Evolutionary conservation across 306 rosid species (phyloP).

Genomic region (Casuarina glauca): DNA sequence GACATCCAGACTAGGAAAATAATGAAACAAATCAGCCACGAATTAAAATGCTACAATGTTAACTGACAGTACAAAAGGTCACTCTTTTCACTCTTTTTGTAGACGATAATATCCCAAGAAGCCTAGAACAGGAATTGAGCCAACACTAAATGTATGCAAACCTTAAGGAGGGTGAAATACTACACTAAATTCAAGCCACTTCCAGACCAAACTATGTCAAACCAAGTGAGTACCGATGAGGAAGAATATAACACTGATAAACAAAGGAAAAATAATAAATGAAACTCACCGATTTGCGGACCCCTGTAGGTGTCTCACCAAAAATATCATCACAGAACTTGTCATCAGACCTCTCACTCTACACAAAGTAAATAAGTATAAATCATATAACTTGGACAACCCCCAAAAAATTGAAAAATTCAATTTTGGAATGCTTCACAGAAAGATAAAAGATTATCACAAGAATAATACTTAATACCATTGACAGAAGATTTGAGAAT

Average conservation of each 20-base stretch:
- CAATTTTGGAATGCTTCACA: background rate
- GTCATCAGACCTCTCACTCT: slow-evolving; percentile 86
- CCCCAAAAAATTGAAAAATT: background rate
- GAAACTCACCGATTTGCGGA: slow-evolving; percentile 68
- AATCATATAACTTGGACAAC: slow-evolving; percentile 15
- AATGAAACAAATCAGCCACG: background rate
- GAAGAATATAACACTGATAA: background rate
- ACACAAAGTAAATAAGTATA: slow-evolving; percentile 31
- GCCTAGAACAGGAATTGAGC: background rate
- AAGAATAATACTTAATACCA: background rate
- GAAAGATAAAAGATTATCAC: background rate
- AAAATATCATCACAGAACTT: slow-evolving; percentile 88
- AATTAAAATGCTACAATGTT: background rate
- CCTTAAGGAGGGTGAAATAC: background rate
- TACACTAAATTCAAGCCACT: background rate
- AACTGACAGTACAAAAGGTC: background rate
- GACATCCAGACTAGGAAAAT: background rate
- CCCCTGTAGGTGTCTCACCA: slow-evolving; percentile 98
- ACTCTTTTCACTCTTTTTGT: background rate
- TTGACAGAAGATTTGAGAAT: background rate
- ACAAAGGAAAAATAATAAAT: slow-evolving; percentile 8
- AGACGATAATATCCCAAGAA: background rate
- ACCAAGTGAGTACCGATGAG: background rate
- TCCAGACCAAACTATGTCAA: background rate
- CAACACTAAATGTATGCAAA: background rate